Percentiles rank a stretch among this genome's conserved stretches.
These are phyloP conservation scores for Monilinia polystroma DNA, from an alignment of 2,329 filamentous ascomycete genomes.

Conservation along the genomic window DNA sequence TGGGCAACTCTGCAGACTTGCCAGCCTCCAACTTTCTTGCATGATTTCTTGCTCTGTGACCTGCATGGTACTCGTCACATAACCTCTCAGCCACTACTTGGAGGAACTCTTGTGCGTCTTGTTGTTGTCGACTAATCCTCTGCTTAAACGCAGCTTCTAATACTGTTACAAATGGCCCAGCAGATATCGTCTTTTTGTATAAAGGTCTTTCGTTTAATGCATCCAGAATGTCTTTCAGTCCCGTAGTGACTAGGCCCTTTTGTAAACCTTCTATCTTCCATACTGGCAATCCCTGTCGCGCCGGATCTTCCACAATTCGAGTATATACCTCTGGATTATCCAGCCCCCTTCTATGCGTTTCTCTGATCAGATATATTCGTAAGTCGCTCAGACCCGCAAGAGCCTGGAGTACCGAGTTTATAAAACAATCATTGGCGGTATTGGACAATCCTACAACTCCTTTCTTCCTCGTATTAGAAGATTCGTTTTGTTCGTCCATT, in stretches of 20 bases:
- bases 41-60: conserved; percentile 66
- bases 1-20: conserved; percentile 11
- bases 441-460: conserved; percentile 78
- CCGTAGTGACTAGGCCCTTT: conserved; percentile 77
- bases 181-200: conserved; percentile 89
- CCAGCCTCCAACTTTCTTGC: conserved; percentile 44
- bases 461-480: conserved; percentile 63
- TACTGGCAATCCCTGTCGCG: conserved; percentile 48
- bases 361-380: conserved; percentile 86
- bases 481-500: conserved; percentile 72
- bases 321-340: conserved; percentile 76
- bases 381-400: conserved; percentile 87
- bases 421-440: conserved; percentile 93
- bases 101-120: conserved; percentile 96
- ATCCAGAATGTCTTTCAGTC: conserved; percentile 90
- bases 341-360: conserved; percentile 79
- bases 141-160: conserved; percentile 86
- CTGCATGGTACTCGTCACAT: conserved; percentile 91
- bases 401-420: conserved; percentile 94
- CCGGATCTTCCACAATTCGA: conserved; percentile 53
- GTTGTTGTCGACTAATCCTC: conserved; percentile 88
- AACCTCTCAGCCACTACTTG: conserved; percentile 91
- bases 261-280: conserved; percentile 71
- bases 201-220: conserved; percentile 90
- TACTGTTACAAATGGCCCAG: conserved; percentile 76